Evolutionary conservation across 202 grass and related monocot genomes (phyloP), one percentile per base, ranked within the genome.

Genomic region (Digitaria exilis): DNA sequence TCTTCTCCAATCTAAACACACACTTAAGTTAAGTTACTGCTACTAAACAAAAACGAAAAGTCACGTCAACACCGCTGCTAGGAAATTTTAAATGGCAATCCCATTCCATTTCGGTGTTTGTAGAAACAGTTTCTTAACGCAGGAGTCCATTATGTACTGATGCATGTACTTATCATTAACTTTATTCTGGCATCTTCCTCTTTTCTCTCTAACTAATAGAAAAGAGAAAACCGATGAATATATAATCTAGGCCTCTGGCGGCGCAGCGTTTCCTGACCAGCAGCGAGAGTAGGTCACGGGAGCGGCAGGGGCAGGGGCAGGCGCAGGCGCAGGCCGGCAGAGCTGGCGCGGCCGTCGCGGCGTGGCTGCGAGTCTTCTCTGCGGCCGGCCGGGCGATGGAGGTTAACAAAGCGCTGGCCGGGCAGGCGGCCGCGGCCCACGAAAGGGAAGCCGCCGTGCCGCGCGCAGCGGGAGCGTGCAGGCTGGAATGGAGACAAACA

Each of bases 381-480:
- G 66, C 83, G 76, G 60, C 59, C 59, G 49, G 78, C 41, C n/a
- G n/a, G 59, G 37, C 37, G n/a, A n/a, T n/a, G n/a, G n/a, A n/a
- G n/a, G n/a, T n/a, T n/a, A n/a, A n/a, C n/a, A n/a, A 39, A 39
- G 37, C 37, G 59, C n/a, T n/a, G n/a, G n/a, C n/a, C n/a, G n/a
- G n/a, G n/a, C n/a, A n/a, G n/a, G n/a, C n/a, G n/a, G 55, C 64
- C 64, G 15, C 68, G 5, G 45, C 43, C 65, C 30, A 16, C 43
- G 32, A 49, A 8, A 2, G 21, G 42, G 63, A 18, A 70, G 5
- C 78, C 34, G 71, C 70, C 42, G 82, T 89, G 87, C 77, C 87
- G 77, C 82, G 77, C 21, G 71, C 76, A 66, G 72, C 18, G 83
- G 78, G 72, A 59, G 83, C 88, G 73, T 82, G 84, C 84, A 82